Evolutionary conservation across 164 flowering plant genomes (phyloP), one percentile per base, ranked within the genome.

Genomic region (Platanus orientalis): DNA sequence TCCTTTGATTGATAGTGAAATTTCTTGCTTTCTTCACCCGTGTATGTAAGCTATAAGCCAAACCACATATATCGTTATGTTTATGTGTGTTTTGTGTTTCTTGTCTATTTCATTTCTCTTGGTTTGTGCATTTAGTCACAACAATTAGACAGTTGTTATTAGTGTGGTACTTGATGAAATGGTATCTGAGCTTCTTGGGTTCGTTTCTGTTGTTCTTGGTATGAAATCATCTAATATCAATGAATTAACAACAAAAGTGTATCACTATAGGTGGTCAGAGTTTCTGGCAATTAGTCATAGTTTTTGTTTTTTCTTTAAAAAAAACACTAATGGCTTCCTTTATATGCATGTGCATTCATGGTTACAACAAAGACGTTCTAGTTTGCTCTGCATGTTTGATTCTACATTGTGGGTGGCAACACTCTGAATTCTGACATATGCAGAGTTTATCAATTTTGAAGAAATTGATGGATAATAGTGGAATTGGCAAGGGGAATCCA

Each of bases 381-480:
- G n/a, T n/a, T 16, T 17, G 19, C 19, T 45, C 49, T 45, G 19
- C 19, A 45, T 45, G 42, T 19, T 62, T 71, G 36, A 53, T 40
- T n/a, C 19, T 19, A 53, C 40, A 21, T 55, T 1, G 49, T 61
- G 24, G 29, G 9, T 65, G 48, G n/a, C n/a, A n/a, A n/a, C n/a
- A n/a, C n/a, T n/a, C n/a, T 57, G 40, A 45, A 17, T 61, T 48
- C 34, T 72, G 61, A 53, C 53, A 36, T 30, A 24, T 79, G 79
- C 84, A 91, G 99, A 78, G 91, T 65, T 79, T 91, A 70, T 76
- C 86, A 32, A 60, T 89, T 21, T 61, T 84, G 24, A 94, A 73
- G 77, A 73, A 76, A 51, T 65, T 94, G 57, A 27, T 94, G 58
- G 92, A 89, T 26, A 69, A 66, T 63, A 65, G 56, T 61, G 89